phyloP scores from a whole-genome alignment of 140 eudicot genomes.

The Anethum foeniculum region DNA sequence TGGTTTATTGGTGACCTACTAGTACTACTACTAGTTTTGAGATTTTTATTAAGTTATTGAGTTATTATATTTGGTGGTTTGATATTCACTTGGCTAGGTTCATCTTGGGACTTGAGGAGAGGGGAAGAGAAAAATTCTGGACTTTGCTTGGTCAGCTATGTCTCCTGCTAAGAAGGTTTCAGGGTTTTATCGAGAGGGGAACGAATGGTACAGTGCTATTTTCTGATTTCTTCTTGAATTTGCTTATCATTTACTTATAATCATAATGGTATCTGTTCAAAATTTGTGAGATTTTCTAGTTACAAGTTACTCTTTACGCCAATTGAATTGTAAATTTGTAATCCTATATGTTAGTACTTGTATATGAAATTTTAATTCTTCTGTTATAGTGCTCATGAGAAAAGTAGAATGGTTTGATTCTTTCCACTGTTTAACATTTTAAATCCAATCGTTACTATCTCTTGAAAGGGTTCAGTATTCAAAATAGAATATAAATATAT shows the following conservation, averaged over 20 bases:
- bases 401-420: neutral
- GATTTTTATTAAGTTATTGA: neutral
- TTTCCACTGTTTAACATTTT: neutral
- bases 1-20: conserved; percentile 10
- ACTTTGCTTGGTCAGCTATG: conserved; percentile 30
- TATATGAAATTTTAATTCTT: neutral
- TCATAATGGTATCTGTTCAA: neutral
- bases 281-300: neutral
- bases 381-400: neutral
- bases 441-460: neutral
- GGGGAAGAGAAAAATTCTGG: conserved; percentile 4
- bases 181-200: conserved; percentile 54
- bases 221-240: conserved; percentile 6
- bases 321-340: neutral
- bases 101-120: conserved; percentile 5
- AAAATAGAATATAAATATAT: neutral
- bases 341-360: neutral
- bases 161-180: conserved; percentile 59
- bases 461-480: neutral
- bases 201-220: conserved; percentile 57
- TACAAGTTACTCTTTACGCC: neutral
- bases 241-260: conserved; percentile 5
- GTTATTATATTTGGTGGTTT: conserved; percentile 23
- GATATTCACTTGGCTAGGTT: conserved; percentile 15
- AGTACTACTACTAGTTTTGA: neutral